Evolutionary conservation across 495 filamentous ascomycete genomes (phyloP), one percentile per base, ranked within the genome.

Genomic region (Emericellopsis terricola): DNA sequence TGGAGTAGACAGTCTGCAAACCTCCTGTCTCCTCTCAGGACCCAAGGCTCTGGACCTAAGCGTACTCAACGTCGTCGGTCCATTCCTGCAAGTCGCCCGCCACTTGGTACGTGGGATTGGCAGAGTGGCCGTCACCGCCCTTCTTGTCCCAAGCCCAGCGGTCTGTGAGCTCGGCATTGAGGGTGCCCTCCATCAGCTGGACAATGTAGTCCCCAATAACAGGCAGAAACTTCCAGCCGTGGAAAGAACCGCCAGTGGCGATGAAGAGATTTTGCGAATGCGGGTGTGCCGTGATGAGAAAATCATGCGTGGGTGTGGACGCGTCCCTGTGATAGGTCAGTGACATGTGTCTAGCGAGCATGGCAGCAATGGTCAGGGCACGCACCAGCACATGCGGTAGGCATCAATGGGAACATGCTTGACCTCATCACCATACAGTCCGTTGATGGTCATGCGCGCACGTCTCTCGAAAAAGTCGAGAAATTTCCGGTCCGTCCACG

Each of bases 181-280:
- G 43, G 7, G 55, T 47, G 3, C 57, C 64, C 14, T 65, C 51
- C 7, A 76, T 46, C 68, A 73, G 63, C 29, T 65, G 46, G 1
- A 62, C 55, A 19, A 76, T 62, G 41, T 75, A 72, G 17, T 65
- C 56, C 11, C 71, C 71, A 27, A 76, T 53, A 9, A 65, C 61
- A 0, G 71, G 69, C 36, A 74, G 53, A 51, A 76, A 75, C 45
- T 76, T 76, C 52, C 55, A 76, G 6, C 59, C 54, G 33, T 68
- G 62, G 38, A 64, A 65, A 15, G 59, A 61, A 6, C 63, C 63
- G n/a, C 44, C 55, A 3, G 51, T 58, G 2, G 63, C 63, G 33
- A 68, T 34, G 30, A 51, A 57, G 0, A 68, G 41, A 18, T 60
- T 60, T 23, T 55, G 43, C 23, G 56, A 60, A 18, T 52, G 53